Conservation (phyloP, 2,329 filamentous ascomycete genomes). For the Colletotrichum somersetense region DNA sequence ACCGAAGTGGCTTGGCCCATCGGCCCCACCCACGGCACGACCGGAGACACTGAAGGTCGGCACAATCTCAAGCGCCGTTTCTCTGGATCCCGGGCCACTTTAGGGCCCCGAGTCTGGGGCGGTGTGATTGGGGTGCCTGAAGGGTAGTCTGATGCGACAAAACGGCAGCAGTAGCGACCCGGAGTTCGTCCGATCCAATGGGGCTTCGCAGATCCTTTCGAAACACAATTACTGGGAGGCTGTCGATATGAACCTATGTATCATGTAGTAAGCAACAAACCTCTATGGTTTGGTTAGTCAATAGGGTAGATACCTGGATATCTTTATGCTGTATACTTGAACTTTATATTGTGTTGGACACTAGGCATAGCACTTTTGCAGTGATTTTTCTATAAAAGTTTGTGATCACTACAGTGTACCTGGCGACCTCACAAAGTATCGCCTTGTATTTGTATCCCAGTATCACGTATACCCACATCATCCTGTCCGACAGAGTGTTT, state of each 20-base stretch:
- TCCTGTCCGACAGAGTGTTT: not conserved
- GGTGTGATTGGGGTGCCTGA: not conserved
- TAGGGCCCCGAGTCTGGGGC: not conserved
- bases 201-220: slow-evolving; percentile 8
- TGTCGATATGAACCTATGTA: not conserved
- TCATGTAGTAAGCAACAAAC: too few species aligned
- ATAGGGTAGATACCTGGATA: too few species aligned
- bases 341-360: too few species aligned
- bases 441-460: too few species aligned
- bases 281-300: too few species aligned
- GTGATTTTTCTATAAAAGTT: too few species aligned
- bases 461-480: too few species aligned
- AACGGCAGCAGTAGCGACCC: slow-evolving; percentile 1
- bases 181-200: slow-evolving; percentile 27
- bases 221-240: not conserved
- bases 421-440: too few species aligned
- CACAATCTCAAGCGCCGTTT: not conserved
- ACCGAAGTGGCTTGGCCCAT: slow-evolving; percentile 15
- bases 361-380: too few species aligned
- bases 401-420: too few species aligned
- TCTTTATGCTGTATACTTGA: too few species aligned
- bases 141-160: not conserved
- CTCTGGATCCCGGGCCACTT: slow-evolving; percentile 5
- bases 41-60: slow-evolving; percentile 30
- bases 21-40: slow-evolving; percentile 23